Evolutionary conservation across 2,329 filamentous ascomycete genomes (phyloP).

Genomic region (Penicillium hesseltinei): DNA sequence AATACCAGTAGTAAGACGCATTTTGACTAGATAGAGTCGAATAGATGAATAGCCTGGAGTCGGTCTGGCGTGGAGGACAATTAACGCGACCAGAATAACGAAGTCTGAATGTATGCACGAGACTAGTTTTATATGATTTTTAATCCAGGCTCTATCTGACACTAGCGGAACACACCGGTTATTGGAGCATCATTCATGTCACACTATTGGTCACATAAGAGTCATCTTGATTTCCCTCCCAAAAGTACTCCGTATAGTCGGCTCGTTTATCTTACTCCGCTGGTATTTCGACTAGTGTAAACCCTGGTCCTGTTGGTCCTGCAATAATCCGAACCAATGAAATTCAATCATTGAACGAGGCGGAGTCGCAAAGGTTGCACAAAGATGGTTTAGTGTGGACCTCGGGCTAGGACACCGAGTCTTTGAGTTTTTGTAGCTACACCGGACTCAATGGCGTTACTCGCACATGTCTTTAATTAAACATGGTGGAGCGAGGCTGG

Average conservation of each 20-base stretch:
- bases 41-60: background rate
- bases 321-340: background rate
- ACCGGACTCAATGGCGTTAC: background rate
- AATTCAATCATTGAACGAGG: background rate
- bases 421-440: background rate
- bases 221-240: background rate
- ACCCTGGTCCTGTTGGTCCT: background rate
- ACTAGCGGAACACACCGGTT: background rate
- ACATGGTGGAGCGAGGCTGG: background rate
- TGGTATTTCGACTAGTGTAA: conserved; percentile 1
- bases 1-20: background rate
- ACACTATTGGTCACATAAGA: conserved; percentile 1
- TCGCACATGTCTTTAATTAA: conserved; percentile 3
- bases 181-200: background rate
- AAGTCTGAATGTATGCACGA: background rate
- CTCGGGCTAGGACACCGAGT: background rate
- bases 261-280: background rate
- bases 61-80: background rate
- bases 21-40: background rate
- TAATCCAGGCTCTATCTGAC: background rate
- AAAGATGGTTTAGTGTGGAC: conserved; percentile 1
- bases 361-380: background rate
- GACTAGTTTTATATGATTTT: conserved; percentile 3
- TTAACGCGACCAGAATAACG: background rate
- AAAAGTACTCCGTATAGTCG: background rate